Evolutionary conservation across 306 rosid species (phyloP), one percentile per base, ranked within the genome.

Genomic region (Rosa lucieae): DNA sequence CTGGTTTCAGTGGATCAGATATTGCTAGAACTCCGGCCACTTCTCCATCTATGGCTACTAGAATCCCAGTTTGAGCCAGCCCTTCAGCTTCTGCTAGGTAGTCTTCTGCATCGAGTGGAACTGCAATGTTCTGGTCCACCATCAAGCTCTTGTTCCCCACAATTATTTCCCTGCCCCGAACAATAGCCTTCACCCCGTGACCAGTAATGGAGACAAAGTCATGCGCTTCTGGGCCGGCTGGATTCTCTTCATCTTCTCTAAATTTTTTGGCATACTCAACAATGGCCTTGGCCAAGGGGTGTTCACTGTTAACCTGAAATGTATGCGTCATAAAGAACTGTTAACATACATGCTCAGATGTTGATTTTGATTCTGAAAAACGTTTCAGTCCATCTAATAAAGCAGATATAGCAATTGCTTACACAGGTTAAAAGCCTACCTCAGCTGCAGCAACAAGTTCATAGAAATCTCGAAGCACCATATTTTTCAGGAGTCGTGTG

Each of bases 251-350:
- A 61, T 88, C 85, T 82, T 83, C 85, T 80, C 55, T 74, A 55
- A 80, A 77, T 48, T 86, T 89, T 78, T 91, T 89, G 39, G 88
- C 96, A 52, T 91, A 85, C 84, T 88, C 93, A 68, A 91, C 92
- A 67, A 91, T 79, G 5, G 96, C 90, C 85, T 89, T 91, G 14
- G 85, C 96, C 78, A 91, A 84, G n/a, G 96, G 93, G 80, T 91
- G 96, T 72, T 91, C 96, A 23, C 96, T 89, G 72, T 91, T 91
- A 76, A 78, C 93, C 96, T 91, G 77, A 85, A 76, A 78, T 21
- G 78, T 3, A 80, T 32, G 29, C 32, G 32, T 5, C 82, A 73
- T 15, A 59, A 40, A 58, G 17, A 10, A 42, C 6, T 58, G 43
- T 23, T 23, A 46, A 5, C 46, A 23, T n/a, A 40, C 5, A 18